Percentiles rank a stretch among this genome's conserved stretches.
phyloP scores from a whole-genome alignment of 345 rosid species.

The Arabidopsis arenosa region DNA sequence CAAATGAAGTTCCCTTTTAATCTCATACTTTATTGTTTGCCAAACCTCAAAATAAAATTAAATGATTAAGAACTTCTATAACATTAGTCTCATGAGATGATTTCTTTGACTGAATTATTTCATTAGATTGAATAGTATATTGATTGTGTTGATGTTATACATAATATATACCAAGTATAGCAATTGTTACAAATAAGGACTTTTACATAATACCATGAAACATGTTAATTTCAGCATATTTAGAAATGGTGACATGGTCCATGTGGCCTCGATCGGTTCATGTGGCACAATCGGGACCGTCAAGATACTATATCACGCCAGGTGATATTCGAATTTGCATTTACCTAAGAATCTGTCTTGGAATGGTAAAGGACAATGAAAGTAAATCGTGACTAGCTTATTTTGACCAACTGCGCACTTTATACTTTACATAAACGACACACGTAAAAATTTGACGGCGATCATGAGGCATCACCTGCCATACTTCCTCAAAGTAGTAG shows the following conservation, averaged over 20 bases:
- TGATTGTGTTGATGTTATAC: slow-evolving; percentile 7
- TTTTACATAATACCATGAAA: not conserved
- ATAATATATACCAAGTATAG: slow-evolving; percentile 22
- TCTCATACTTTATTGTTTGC: not conserved
- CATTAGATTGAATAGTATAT: not conserved
- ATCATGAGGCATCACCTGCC: slow-evolving; percentile 10
- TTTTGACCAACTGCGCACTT: not conserved
- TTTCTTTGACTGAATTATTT: not conserved
- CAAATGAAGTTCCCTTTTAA: not conserved
- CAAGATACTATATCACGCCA: not conserved
- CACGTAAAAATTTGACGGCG: not conserved
- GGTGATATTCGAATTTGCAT: slow-evolving; percentile 19
- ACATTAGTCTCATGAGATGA: not conserved
- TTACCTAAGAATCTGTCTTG: slow-evolving; percentile 10
- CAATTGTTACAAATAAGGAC: slow-evolving; percentile 10
- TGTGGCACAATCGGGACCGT: not conserved
- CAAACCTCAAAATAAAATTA: not conserved
- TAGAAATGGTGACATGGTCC: slow-evolving; percentile 30
- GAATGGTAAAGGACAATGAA: slow-evolving; percentile 10
- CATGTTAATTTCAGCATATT: slow-evolving; percentile 26
- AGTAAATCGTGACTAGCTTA: slow-evolving; percentile 21
- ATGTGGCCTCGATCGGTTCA: slow-evolving; percentile 28
- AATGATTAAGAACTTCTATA: not conserved
- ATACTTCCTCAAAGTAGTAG: not conserved
- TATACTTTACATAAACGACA: not conserved